phyloP scores from a whole-genome alignment of 345 rosid genomes.

The Citrus sp. region DNA sequence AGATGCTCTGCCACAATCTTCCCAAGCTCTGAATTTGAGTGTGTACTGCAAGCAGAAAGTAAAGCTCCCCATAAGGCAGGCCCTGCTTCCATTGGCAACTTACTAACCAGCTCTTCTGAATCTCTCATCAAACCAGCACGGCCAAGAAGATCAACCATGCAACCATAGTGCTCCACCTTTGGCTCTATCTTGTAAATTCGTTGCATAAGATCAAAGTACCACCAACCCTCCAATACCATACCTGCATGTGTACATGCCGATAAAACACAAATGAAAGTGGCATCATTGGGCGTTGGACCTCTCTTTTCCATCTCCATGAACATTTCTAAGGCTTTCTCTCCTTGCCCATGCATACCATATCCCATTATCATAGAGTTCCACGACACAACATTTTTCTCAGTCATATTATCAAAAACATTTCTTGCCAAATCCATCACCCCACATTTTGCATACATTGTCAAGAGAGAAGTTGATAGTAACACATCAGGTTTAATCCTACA shows the following conservation, averaged over 20 bases:
- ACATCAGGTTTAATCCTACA: constrained; percentile 34
- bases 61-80: constrained; percentile 35
- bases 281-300: constrained; percentile 41
- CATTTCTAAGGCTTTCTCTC: constrained; percentile 49
- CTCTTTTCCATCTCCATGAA: constrained; percentile 49
- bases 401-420: constrained; percentile 41
- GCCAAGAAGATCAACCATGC: constrained; percentile 52
- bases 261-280: constrained; percentile 50
- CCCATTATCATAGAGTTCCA: constrained; percentile 70
- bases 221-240: constrained; percentile 69
- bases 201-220: constrained; percentile 52
- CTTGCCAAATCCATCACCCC: constrained; percentile 42
- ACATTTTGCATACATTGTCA: constrained; percentile 50
- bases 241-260: constrained; percentile 52
- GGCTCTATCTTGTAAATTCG: constrained; percentile 49
- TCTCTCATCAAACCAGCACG: constrained; percentile 43
- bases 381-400: constrained; percentile 37
- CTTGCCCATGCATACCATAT: constrained; percentile 55
- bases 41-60: constrained; percentile 37
- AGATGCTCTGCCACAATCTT: constrained; percentile 46
- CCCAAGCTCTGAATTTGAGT: constrained; percentile 36
- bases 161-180: constrained; percentile 56
- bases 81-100: constrained; percentile 25
- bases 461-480: constrained; percentile 55
- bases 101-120: constrained; percentile 30